These are phyloP conservation scores for Debaryomyces hansenii DNA, from an alignment of 805 yeast species.

Conservation along the genomic window DNA sequence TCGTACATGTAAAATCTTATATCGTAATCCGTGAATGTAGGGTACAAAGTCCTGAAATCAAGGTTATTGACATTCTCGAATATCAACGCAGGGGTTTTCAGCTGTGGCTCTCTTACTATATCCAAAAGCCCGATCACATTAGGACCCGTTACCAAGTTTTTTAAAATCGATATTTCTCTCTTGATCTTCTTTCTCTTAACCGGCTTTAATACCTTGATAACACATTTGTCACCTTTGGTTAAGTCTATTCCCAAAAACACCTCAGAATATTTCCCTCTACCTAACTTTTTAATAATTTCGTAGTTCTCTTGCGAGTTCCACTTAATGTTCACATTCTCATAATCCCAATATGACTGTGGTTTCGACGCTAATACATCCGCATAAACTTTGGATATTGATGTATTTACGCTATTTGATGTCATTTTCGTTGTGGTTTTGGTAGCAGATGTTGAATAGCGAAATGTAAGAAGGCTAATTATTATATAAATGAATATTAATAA, in stretches of 20 bases:
- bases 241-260: constrained; percentile 84
- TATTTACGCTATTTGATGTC: constrained; percentile 20
- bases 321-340: constrained; percentile 63
- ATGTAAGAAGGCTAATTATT: constrained; percentile 5
- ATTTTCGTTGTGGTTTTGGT: not conserved
- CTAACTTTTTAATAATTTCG: constrained; percentile 80
- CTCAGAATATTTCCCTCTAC: constrained; percentile 92
- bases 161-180: constrained; percentile 83
- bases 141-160: constrained; percentile 82
- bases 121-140: constrained; percentile 75
- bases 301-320: constrained; percentile 88
- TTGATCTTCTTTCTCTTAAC: constrained; percentile 91
- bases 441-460: constrained; percentile 1
- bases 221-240: constrained; percentile 61
- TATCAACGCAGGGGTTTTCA: constrained; percentile 84
- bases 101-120: constrained; percentile 82
- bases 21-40: constrained; percentile 72
- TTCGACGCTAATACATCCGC: constrained; percentile 74
- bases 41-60: constrained; percentile 85
- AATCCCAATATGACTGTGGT: constrained; percentile 86
- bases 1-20: constrained; percentile 83
- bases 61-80: constrained; percentile 83
- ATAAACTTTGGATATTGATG: constrained; percentile 74
- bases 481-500: constrained; percentile 1
- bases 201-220: constrained; percentile 89